Evolutionary conservation across 116 monocot genomes (phyloP), one percentile per base, ranked within the genome.

Genomic region (Dioscorea cayenensis): DNA sequence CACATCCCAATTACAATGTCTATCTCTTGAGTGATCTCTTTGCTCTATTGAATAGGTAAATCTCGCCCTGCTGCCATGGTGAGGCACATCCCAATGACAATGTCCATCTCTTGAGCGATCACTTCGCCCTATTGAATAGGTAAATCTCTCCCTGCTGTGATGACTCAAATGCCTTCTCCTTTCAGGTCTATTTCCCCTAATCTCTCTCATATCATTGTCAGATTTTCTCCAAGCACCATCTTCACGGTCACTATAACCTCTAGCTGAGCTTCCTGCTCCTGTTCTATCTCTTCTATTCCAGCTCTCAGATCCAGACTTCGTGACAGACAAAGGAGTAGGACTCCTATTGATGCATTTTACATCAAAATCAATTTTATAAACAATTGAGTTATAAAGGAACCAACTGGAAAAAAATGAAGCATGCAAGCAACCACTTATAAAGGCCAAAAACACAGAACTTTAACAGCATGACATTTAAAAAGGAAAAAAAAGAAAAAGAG

Each of bases 221-320:
- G 12, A 43, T 10, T 43, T 43, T 12, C 43, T 43, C 43, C 43
- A 12, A 43, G 43, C 43, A 43, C 1, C 8, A 43, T 43, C 43
- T 43, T 43, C 43, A 43, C 6, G 43, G 43, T 9, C 43, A 8
- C 84, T 79, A 68, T 84, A 82, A 21, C 55, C 52, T 62, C 51
- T 71, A 64, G 59, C 35, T 37, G 81, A 72, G 32, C 61, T 21
- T 70, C 76, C 78, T 73, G 73, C 20, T 43, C 68, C 63, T 6
- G 29, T 68, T 75, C 86, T 77, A 68, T 67, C 62, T 81, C 72
- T 79, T 6, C 72, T 76, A 36, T 63, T 51, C 69, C 66, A 59
- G 18, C 63, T 68, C 37, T 79, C 73, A 37, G 49, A 8, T 59
- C 22, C 71, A 20, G 51, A 58, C 43, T 60, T 77, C 60, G 50